A percentile compares a stretch with the other conserved stretches of the same genome.
These are phyloP conservation scores for Trichosporon sp. DNA, from an alignment of 1,284 basidiomycete species.

Conservation along the genomic window DNA sequence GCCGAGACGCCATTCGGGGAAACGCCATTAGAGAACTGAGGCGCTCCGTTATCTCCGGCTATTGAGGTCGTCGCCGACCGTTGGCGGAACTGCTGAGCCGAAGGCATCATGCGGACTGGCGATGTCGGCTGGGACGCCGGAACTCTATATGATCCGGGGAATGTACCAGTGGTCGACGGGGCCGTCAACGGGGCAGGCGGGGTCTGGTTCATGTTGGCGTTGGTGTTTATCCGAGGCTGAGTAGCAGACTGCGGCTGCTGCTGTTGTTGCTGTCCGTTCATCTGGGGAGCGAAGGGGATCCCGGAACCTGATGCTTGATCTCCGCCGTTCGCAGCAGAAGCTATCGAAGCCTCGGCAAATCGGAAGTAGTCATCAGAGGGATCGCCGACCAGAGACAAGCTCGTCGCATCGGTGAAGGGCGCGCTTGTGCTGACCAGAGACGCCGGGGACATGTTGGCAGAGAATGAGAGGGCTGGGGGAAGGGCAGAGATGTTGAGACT, in stretches of 20 bases:
- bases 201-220: slow-evolving; percentile 6
- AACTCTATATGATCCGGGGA: slow-evolving; percentile 24
- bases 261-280: slow-evolving; percentile 6
- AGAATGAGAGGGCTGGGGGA: slow-evolving; percentile 20
- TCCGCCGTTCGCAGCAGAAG: neutral
- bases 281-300: neutral
- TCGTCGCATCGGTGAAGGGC: slow-evolving; percentile 32
- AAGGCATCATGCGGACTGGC: slow-evolving; percentile 34
- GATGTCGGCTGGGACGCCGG: slow-evolving; percentile 44
- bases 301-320: neutral
- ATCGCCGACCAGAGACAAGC: slow-evolving; percentile 20
- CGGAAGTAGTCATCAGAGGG: slow-evolving; percentile 41
- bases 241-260: slow-evolving; percentile 8
- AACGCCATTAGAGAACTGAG: neutral
- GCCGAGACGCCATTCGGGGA: slow-evolving; percentile 19
- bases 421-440: slow-evolving; percentile 36
- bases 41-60: neutral
- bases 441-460: slow-evolving; percentile 28
- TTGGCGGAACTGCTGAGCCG: slow-evolving; percentile 23
- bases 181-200: slow-evolving; percentile 7
- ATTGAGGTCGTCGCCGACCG: neutral
- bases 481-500: slow-evolving; percentile 37
- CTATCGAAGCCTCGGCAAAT: slow-evolving; percentile 27
- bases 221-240: slow-evolving; percentile 7
- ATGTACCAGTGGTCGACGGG: slow-evolving; percentile 14